Evolutionary conservation across 2,329 filamentous ascomycete species (phyloP).

Genomic region (Phyllosticta paracitricarpa): DNA sequence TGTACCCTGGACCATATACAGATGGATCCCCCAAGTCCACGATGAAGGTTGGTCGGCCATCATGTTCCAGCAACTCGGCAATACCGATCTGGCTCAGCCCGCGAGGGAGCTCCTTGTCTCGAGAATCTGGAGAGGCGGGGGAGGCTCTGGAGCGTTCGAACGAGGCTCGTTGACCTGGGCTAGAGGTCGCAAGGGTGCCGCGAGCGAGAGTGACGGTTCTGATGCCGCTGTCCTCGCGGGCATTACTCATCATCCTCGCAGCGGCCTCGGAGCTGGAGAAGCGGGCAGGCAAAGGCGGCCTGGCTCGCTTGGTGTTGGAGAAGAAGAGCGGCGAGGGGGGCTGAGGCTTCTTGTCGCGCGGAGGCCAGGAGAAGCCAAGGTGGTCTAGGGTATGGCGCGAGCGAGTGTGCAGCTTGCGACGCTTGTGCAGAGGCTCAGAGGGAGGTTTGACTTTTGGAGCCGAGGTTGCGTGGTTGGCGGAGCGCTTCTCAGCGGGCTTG

Average conservation of each 20-base stretch:
- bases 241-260: conserved; percentile 47
- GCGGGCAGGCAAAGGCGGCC: conserved; percentile 40
- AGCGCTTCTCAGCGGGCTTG: conserved; percentile 9
- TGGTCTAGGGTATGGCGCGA: conserved; percentile 27
- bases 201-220: conserved; percentile 44
- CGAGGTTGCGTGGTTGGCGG: background rate
- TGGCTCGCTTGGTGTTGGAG: conserved; percentile 33
- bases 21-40: conserved; percentile 53
- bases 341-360: conserved; percentile 18
- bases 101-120: conserved; percentile 41
- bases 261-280: conserved; percentile 49
- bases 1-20: conserved; percentile 43
- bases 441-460: background rate
- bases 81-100: conserved; percentile 56
- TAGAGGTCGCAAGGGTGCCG: conserved; percentile 32
- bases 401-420: conserved; percentile 19
- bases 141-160: conserved; percentile 44
- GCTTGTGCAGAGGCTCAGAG: conserved; percentile 27
- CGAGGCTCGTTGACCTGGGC: conserved; percentile 38
- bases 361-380: conserved; percentile 20
- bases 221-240: conserved; percentile 40
- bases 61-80: conserved; percentile 64
- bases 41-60: conserved; percentile 67
- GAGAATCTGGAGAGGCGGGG: conserved; percentile 36
- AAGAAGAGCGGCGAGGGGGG: conserved; percentile 45